These are phyloP conservation scores for Endoconidiophora laricicola DNA, from an alignment of 2,329 filamentous ascomycete species.

Conservation along the genomic window DNA sequence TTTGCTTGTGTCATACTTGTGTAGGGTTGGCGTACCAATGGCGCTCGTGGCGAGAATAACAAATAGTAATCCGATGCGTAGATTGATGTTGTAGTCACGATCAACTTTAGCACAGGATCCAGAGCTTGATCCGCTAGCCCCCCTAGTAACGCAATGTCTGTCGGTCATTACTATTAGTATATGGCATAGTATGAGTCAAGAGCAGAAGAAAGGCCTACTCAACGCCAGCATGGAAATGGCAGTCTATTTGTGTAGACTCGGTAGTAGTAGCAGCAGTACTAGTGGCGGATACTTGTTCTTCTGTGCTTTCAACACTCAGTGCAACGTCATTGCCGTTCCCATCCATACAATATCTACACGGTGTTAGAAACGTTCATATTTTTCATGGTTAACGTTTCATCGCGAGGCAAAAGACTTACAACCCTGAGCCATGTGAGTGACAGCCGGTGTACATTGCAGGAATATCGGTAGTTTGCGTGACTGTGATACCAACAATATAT, in stretches of 20 bases:
- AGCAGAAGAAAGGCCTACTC: constrained; percentile 35
- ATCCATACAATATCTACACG: constrained; percentile 43
- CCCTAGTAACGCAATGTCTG: constrained; percentile 39
- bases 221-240: constrained; percentile 60
- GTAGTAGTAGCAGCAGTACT: constrained; percentile 3
- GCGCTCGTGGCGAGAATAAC: constrained; percentile 52
- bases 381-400: not conserved
- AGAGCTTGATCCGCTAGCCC: constrained; percentile 20
- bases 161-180: constrained; percentile 9
- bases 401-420: constrained; percentile 26
- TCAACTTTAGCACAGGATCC: constrained; percentile 29
- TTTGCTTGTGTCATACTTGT: not conserved
- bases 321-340: constrained; percentile 43
- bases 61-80: constrained; percentile 57
- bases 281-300: constrained; percentile 19
- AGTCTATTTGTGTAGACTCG: constrained; percentile 25
- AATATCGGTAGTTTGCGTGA: constrained; percentile 37
- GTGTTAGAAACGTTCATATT: not conserved
- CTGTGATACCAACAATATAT: constrained; percentile 28
- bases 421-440: constrained; percentile 41
- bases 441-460: constrained; percentile 48
- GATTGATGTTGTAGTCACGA: constrained; percentile 47
- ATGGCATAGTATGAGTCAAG: not conserved
- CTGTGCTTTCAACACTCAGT: constrained; percentile 21
- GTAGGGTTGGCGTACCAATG: constrained; percentile 29